These are phyloP conservation scores for Martensiomyces pterosporus DNA, from an alignment of 192 early-diverging fungal genomes.

Conservation along the genomic window DNA sequence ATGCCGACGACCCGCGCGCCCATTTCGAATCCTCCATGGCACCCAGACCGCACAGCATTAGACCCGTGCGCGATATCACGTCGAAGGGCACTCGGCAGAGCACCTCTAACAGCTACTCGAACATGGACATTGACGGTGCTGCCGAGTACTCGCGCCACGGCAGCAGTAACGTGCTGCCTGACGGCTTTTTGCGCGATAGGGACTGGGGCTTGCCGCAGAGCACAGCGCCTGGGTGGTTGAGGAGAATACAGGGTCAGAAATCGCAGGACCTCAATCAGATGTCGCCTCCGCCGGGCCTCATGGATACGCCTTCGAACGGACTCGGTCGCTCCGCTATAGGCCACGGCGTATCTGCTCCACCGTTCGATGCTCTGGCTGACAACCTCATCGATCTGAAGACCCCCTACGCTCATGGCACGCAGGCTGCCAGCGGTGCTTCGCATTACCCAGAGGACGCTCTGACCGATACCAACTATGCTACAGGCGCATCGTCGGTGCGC, in stretches of 20 bases:
- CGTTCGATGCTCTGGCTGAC: slow-evolving; percentile 15
- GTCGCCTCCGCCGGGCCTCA: slow-evolving; percentile 23
- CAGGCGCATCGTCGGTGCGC: not conserved
- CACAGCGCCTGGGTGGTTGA: slow-evolving; percentile 20
- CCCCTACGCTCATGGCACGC: slow-evolving; percentile 8
- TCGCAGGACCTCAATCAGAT: slow-evolving; percentile 12
- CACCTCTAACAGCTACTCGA: slow-evolving; percentile 2
- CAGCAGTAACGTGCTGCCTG: slow-evolving; percentile 6
- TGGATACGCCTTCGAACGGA: slow-evolving; percentile 22
- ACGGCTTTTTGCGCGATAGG: slow-evolving; percentile 28
- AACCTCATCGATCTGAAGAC: slow-evolving; percentile 18
- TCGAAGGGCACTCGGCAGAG: slow-evolving; percentile 5
- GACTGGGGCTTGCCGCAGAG: slow-evolving; percentile 16
- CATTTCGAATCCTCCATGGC: slow-evolving; percentile 25
- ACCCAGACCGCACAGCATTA: slow-evolving; percentile 22
- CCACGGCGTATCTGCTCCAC: slow-evolving; percentile 1
- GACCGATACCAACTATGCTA: slow-evolving; percentile 2
- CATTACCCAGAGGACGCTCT: not conserved
- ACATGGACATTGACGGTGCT: slow-evolving; percentile 25
- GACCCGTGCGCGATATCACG: slow-evolving; percentile 35
- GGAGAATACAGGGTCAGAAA: slow-evolving; percentile 14
- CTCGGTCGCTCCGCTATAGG: slow-evolving; percentile 8
- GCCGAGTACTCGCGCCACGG: slow-evolving; percentile 3
- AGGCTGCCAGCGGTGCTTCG: slow-evolving; percentile 4
- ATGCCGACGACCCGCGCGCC: slow-evolving; percentile 13